Evolutionary conservation across 192 early-diverging fungal species (phyloP).

Genomic region (Mortierella claussenii): DNA sequence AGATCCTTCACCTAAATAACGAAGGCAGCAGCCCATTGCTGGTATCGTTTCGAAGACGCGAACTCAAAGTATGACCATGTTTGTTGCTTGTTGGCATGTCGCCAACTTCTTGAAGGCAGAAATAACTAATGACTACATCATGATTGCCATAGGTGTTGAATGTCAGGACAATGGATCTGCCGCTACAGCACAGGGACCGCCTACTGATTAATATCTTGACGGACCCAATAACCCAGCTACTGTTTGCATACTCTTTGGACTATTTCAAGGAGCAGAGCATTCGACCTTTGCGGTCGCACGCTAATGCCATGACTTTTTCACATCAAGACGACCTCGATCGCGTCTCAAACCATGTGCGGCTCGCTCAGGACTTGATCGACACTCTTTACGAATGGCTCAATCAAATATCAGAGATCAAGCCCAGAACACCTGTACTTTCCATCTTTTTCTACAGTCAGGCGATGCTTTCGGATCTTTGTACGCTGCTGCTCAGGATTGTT

Average conservation of each 20-base stretch:
- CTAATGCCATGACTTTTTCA: not conserved
- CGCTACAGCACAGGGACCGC: constrained; percentile 9
- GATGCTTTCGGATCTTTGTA: not conserved
- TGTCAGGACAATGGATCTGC: constrained; percentile 28
- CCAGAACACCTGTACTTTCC: constrained; percentile 24
- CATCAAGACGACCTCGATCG: not conserved
- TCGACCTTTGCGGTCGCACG: not conserved
- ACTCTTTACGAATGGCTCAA: constrained; percentile 21
- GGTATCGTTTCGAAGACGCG: constrained; percentile 1
- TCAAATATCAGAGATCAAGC: constrained; percentile 14
- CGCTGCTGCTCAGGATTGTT: constrained; percentile 25
- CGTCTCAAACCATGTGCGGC: not conserved
- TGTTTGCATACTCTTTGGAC: constrained; percentile 30
- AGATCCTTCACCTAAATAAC: constrained; percentile 6
- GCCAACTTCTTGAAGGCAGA: too few relatives aligned
- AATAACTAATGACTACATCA: too few relatives aligned
- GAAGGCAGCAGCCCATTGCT: constrained; percentile 11
- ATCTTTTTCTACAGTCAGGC: constrained; percentile 28
- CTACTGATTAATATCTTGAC: constrained; percentile 27
- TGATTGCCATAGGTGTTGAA: constrained; percentile 33
- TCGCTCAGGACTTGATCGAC: constrained; percentile 34
- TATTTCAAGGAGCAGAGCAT: constrained; percentile 15
- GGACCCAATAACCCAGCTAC: constrained; percentile 16
- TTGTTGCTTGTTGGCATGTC: not conserved
- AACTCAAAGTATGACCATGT: not conserved